Evolutionary conservation across 352 stramenopile species (phyloP).

Genomic region (Pythium dissotocum): DNA sequence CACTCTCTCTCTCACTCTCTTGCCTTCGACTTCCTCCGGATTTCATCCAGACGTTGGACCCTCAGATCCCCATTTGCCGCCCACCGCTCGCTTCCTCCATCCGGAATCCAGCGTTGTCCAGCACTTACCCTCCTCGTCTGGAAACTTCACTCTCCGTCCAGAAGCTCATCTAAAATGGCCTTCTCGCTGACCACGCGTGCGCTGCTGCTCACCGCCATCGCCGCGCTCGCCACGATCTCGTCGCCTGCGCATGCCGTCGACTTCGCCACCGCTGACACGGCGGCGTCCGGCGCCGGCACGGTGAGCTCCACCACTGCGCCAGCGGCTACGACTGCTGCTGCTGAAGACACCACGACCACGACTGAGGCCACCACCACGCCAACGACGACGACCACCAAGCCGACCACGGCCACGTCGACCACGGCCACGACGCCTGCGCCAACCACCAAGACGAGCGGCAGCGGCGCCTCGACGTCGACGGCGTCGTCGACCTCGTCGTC

Average conservation of each 20-base stretch:
- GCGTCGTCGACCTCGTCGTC: conserved; percentile 2
- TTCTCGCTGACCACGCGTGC: conserved; percentile 24
- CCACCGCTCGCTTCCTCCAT: not conserved
- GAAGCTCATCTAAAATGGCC: conserved; percentile 11
- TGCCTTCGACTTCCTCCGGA: not conserved
- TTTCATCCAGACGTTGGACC: not conserved
- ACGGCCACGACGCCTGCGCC: not conserved
- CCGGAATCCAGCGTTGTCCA: conserved; percentile 20
- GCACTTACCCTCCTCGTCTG: conserved; percentile 23
- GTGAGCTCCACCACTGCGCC: not conserved
- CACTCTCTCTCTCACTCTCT: conserved; percentile 2
- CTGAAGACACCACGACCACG: not conserved
- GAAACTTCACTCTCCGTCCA: not conserved
- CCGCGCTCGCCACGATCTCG: conserved; percentile 18
- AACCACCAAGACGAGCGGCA: not conserved
- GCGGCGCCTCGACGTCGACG: not conserved
- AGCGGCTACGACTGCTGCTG: not conserved
- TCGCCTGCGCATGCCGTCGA: conserved; percentile 17
- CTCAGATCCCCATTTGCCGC: conserved; percentile 27
- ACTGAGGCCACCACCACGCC: not conserved
- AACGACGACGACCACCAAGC: not conserved
- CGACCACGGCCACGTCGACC: not conserved
- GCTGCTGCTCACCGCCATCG: conserved; percentile 16
- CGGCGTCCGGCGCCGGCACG: conserved; percentile 5
- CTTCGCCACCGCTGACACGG: conserved; percentile 15